phyloP scores from a whole-genome alignment of 768 basidiomycete species.

The Auriculariales sp. region DNA sequence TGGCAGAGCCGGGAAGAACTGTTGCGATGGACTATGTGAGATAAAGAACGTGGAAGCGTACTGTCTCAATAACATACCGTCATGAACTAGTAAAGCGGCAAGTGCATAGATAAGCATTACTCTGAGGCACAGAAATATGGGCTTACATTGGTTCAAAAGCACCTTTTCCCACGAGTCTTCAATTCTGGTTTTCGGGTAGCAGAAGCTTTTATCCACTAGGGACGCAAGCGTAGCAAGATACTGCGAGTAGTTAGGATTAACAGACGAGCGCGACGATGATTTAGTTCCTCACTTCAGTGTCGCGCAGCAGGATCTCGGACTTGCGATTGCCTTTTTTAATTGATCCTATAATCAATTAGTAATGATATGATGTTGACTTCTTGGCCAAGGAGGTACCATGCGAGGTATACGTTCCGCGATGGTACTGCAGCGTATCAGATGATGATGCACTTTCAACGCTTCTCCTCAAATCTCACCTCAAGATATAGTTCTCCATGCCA shows the following conservation, averaged over 20 bases:
- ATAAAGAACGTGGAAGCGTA: neutral
- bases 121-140: neutral
- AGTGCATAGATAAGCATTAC: slow-evolving; percentile 1
- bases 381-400: slow-evolving; percentile 38
- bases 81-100: slow-evolving; percentile 47
- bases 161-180: slow-evolving; percentile 92
- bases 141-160: slow-evolving; percentile 70
- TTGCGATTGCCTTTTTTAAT: slow-evolving; percentile 97
- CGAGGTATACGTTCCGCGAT: slow-evolving; percentile 88
- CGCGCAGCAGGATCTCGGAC: slow-evolving; percentile 84
- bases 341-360: slow-evolving; percentile 29
- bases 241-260: slow-evolving; percentile 17
- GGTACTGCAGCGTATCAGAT: slow-evolving; percentile 38
- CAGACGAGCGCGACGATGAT: neutral
- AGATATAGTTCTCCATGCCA: slow-evolving; percentile 86
- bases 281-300: slow-evolving; percentile 53
- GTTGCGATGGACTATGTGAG: slow-evolving; percentile 14
- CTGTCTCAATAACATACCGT: slow-evolving; percentile 39
- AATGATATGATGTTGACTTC: neutral
- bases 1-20: slow-evolving; percentile 85
- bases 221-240: slow-evolving; percentile 77
- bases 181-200: slow-evolving; percentile 68
- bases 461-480: slow-evolving; percentile 34
- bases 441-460: neutral
- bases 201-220: slow-evolving; percentile 36